Evolutionary conservation across 345 rosid genomes (phyloP), one percentile per base, ranked within the genome.

Genomic region (Eucalyptus regnans): DNA sequence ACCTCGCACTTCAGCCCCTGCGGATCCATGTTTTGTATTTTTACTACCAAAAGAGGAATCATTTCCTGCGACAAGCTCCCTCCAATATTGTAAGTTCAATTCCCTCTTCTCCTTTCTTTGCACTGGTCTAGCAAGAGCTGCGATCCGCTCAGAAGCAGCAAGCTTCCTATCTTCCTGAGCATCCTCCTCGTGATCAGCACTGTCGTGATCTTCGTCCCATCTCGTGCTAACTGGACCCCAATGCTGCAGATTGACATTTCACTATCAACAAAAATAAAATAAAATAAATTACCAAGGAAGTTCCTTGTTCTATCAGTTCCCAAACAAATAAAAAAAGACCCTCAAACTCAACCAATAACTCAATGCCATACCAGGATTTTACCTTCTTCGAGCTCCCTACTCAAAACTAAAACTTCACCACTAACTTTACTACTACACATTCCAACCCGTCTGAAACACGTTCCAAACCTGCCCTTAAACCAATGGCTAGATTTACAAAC

Each of bases 61-160:
- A 87, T 92, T 89, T 88, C 91, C 90, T 17, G 89, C 85, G 50
- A 89, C 46, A 80, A 91, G 25, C 89, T 95, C 96, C 91, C 91
- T 94, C 96, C 97, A 94, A 83, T 41, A 87, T 44, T 91, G 91
- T 86, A 96, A 92, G 91, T 94, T 90, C 94, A 96, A 90, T 58
- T 87, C 86, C 80, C 90, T 93, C 89, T 91, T 96, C 94, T 94
- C 94, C 91, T 95, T 97, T 95, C 96, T 94, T 90, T 92, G 91
- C 22, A 96, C 93, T 25, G 98, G 97, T 89, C 92, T 88, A 86
- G 98, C 98, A 90, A 94, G 95, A 90, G 93, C 94, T 60, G 97
- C 92, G 17, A 92, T 23, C 17, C 27, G 92, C 87, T 43, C 91
- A 88, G 87, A 91, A 86, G 76, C 90, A 89, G 88, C 91, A 58